Evolutionary conservation across 2,329 filamentous ascomycete species (phyloP).

Genomic region (Paraphoma sp.): DNA sequence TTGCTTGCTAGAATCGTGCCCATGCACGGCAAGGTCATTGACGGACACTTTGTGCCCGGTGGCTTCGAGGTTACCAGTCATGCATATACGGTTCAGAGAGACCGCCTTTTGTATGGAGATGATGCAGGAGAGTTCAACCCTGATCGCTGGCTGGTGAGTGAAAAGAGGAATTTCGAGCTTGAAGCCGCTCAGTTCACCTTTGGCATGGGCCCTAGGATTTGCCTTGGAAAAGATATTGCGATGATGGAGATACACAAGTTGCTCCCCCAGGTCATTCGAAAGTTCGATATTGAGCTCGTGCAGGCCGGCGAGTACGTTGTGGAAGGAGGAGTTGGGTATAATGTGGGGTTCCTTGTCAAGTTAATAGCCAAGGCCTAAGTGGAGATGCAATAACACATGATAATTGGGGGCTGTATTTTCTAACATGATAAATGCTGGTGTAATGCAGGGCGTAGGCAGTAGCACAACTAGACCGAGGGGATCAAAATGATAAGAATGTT

Average conservation of each 20-base stretch:
- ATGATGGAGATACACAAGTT: constrained; percentile 40
- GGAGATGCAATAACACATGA: constrained; percentile 58
- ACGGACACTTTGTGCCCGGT: constrained; percentile 49
- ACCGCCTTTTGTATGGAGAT: constrained; percentile 50
- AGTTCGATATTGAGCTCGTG: constrained; percentile 36
- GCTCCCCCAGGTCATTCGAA: constrained; percentile 42
- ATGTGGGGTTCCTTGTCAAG: constrained; percentile 28
- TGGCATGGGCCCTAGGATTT: constrained; percentile 35
- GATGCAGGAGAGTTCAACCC: constrained; percentile 51
- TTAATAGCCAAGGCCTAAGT: not conserved
- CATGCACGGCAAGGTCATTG: constrained; percentile 43
- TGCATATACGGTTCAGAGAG: constrained; percentile 57
- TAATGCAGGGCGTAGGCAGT: not conserved
- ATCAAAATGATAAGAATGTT: not conserved
- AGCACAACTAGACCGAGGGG: not conserved
- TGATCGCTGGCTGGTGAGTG: constrained; percentile 49
- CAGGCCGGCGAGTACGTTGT: constrained; percentile 33
- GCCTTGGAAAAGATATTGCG: constrained; percentile 41
- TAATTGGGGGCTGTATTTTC: constrained; percentile 40
- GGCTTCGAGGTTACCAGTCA: constrained; percentile 57
- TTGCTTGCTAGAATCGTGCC: constrained; percentile 56
- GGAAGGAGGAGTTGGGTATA: constrained; percentile 40
- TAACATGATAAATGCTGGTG: not conserved
- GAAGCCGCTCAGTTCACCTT: constrained; percentile 42
- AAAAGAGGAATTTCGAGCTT: constrained; percentile 29